Evolutionary conservation across 2,329 filamentous ascomycete genomes (phyloP), one percentile per base, ranked within the genome.

Genomic region (Ophiostoma angusticollis): DNA sequence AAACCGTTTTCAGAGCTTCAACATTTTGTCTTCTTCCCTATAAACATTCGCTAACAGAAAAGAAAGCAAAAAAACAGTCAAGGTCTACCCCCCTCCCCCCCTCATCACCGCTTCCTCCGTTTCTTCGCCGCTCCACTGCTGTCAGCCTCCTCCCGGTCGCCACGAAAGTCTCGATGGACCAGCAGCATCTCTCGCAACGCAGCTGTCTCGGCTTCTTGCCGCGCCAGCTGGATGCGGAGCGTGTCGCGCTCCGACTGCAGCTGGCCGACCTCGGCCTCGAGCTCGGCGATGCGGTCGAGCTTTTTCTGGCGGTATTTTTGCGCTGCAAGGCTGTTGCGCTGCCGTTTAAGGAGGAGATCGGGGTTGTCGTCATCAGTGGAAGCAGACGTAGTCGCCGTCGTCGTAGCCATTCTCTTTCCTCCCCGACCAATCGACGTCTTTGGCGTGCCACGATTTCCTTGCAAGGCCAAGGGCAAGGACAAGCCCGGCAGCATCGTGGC

Each of bases 301-400:
- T 73, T 71, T 51, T 75, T 76, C 51, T 79, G 74, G 16, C 75
- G 69, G 54, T 77, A 79, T 36, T 71, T 68, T 30, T 71, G 65
- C 28, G 75, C 75, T 8, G 75, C 75, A 39, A 76, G 60, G 24
- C 72, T 78, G 57, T 80, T 79, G 45, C 69, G 68, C 44, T 68
- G 65, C 17, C 75, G 70, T 55, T 77, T 78, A 38, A 53, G 40
- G 1, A 55, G 13, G 8, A 53, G 35, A 24, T 52, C 49, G 3
- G 45, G 40, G 30, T 56, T 52, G 17, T 48, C 25, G 29, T 5
- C 36, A 4, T 24, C 29, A 14, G 24, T 7, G 5, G 37, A 19
- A 6, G 29, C 9, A 9, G 37, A 18, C 2, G 5, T 21, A 16
- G 33, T 25, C 22, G 37, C 21, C 11, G 40, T 27, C 7, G 39